Base-by-base conservation (phyloP, 345 rosid genomes). In the Acer campestre region DNA sequence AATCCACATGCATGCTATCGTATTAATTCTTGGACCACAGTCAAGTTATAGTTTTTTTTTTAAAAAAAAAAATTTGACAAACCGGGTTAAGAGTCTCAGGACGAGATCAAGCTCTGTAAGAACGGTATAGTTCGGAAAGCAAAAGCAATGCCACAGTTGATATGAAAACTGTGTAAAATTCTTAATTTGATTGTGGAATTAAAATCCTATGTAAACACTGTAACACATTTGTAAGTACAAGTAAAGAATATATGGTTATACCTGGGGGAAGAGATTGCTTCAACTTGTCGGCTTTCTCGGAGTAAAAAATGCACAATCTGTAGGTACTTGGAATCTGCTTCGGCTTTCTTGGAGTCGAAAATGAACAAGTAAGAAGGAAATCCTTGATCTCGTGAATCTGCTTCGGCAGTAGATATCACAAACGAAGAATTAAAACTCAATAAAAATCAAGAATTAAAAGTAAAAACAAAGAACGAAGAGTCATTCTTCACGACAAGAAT, bases 231-330 rank as follows among this genome's bases (percentile, higher is more conserved):
- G 38, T 35, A 35, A 35, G 38, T 35, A 35, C 5, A 35, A 35
- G 38, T 4, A 35, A 35, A 4, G 38, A 35, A 35, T 35, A 5
- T 35, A 35, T 35, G 38, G 38, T 35, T 35, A 35, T 35, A 35
- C 94, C 92, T 79, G 94, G 94, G 67, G 94, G 92, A 80, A 90
- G 90, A 51, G 92, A 88, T 63, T 88, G 93, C 80, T 87, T 88
- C 82, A 88, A 82, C 87, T 90, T 90, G 80, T 90, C 92, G 35
- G 92, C 94, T 76, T 89, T 90, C 82, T 90, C 92, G 46, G 72
- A 35, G 38, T 90, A 90, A 10, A 86, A 87, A 8, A 90, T 91
- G 48, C 94, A 87, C 7, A 89, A 88, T 6, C 91, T 89, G 89
- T 89, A 90, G 82, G 81, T 89, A 90, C 82, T 82, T 87, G 40